Evolutionary conservation across 2,329 filamentous ascomycete species (phyloP), one percentile per base, ranked within the genome.

Genomic region (Blastomyces percursus): DNA sequence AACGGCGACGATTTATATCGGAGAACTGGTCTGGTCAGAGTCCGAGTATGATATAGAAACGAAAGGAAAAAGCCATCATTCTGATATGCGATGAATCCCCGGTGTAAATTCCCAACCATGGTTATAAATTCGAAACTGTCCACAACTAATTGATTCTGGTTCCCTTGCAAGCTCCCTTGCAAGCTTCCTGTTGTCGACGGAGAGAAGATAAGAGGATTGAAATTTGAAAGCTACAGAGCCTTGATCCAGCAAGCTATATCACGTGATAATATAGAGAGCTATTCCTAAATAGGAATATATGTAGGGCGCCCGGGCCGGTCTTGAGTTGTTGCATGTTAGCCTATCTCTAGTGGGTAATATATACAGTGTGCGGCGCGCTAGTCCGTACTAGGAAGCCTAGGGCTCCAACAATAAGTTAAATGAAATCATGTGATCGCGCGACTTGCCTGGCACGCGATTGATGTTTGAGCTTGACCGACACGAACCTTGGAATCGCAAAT

Each of bases 11-110:
- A 50, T 38, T 57, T 57, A 19, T 42, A 57, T 8, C 54, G 54
- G 35, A 21, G 21, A 8, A 12, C 35, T 35, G 69, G 62, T 16
- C 64, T 61, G 4, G 65, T 64, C 40, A 87, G 80, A 0, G 88
- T 90, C 64, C 81, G 78, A 5, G 88, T 91, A 66, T 89, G 86
- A 70, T 90, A 91, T 7, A 91, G 79, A 63, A 91, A 91, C 0
- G 87, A 85, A 4, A 86, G 75, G 16, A 85, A 73, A 7, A 82
- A 69, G 44, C 65, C 67, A 14, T 66, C 66, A 59, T 64, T 64
- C 61, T 64, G 61, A 62, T 71, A 65, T 64, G 67, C 63, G 48
- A 72, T 66, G 68, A 74, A 68, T 66, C 71, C 59, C 68, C 69
- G 68, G 67, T 69, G 71, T 69, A 72, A 67, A 70, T 63, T 65